Evolutionary conservation across 1,139 yeast genomes (phyloP), one percentile per base, ranked within the genome.

Genomic region (Starmera stellimalicola): DNA sequence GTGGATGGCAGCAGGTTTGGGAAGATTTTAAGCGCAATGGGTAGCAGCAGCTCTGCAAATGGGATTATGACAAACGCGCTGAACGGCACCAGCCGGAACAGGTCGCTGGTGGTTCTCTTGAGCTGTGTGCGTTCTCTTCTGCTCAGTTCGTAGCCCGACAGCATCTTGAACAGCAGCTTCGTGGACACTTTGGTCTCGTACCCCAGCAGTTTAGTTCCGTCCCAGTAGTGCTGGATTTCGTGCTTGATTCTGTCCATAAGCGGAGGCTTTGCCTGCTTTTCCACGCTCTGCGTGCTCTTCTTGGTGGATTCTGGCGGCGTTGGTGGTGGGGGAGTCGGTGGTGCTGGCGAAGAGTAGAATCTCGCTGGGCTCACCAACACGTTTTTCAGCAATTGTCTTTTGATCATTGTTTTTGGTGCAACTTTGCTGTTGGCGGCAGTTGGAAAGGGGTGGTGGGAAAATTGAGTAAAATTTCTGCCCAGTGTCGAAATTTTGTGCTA

Each of bases 1-100:
- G 98, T 91, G 28, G 96, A 85, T 9, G 98, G 98, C 40, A 91
- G 68, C 54, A 91, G 62, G 55, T 84, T 84, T 48, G 98, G 98
- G 77, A 91, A 91, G 16, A 91, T 45, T 58, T 84, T 84, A 43
- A 91, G 65, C 2, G 96, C 97, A 34, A 91, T 62, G 0, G 98
- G 98, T 33, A 91, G 66, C 44, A 91, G 66, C 39, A 91, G 64
- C 58, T 91, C 98, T 11, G 97, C 98, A 63, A 91, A 91, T 28
- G 98, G 98, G 35, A 91, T 76, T 38, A 91, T 63, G 20, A 91
- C 68, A 55, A 91, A 91, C 68, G 93, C 80, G 34, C 94, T 78
- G 58, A 91, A 91, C 14, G 98, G 98, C 32, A 91, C 91, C 42
- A 91, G 66, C 50, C 97, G 74, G 34, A 78, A 77, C 36, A 91